Conservation (phyloP, 306 rosid species). For the Cotoneaster glaucophyllus region DNA sequence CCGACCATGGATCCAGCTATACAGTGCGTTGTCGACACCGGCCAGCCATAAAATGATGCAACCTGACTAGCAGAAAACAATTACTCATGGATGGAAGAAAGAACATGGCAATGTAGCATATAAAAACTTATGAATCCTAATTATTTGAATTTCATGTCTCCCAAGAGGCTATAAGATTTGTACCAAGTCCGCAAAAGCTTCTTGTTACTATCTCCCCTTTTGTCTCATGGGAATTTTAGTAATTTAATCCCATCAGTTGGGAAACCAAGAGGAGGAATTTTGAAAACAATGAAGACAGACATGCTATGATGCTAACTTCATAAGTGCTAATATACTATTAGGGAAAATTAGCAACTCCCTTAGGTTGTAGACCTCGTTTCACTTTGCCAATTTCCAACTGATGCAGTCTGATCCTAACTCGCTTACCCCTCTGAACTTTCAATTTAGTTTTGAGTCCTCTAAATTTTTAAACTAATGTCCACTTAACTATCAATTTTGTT, state of each 20-base stretch:
- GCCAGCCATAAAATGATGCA: slow-evolving; percentile 95
- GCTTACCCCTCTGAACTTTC: too few species aligned
- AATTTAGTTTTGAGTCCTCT: too few species aligned
- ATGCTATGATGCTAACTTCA: too few species aligned
- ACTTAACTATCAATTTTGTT: too few species aligned
- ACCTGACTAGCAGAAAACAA: slow-evolving; percentile 33
- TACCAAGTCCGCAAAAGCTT: background rate
- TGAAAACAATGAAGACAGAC: background rate
- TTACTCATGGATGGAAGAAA: slow-evolving; percentile 6
- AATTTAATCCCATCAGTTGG: background rate
- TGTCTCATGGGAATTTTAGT: background rate
- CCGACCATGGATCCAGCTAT: slow-evolving; percentile 99
- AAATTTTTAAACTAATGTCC: too few species aligned
- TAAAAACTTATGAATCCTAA: background rate
- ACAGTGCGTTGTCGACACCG: slow-evolving; percentile 96
- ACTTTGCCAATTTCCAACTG: too few species aligned
- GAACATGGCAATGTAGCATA: background rate
- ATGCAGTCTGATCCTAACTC: too few species aligned
- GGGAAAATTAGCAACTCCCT: too few species aligned
- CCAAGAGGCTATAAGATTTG: background rate
- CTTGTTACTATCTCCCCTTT: background rate
- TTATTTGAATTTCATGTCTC: background rate
- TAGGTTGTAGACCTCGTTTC: too few species aligned
- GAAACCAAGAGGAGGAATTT: background rate
- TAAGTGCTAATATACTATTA: too few species aligned